Evolutionary conservation across 805 yeast genomes (phyloP).

Genomic region (Monosporozyma yasuniensis): DNA sequence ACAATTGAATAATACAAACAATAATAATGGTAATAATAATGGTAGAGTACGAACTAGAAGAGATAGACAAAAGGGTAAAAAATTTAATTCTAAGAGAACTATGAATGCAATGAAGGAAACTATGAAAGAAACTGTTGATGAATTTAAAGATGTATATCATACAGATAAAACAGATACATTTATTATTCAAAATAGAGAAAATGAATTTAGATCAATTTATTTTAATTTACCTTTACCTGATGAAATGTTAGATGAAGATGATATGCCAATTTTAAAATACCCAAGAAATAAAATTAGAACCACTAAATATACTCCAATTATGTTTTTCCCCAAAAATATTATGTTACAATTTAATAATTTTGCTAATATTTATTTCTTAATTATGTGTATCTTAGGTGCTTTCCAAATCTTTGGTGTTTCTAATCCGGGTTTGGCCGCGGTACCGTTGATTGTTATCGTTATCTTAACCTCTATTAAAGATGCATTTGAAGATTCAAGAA

Average conservation of each 20-base stretch:
- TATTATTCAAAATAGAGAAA: conserved; percentile 31
- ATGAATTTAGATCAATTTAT: conserved; percentile 42
- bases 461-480: conserved; percentile 67
- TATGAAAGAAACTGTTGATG: conserved; percentile 27
- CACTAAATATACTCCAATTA: conserved; percentile 86
- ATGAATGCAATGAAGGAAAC: conserved; percentile 38
- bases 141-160: conserved; percentile 6
- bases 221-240: conserved; percentile 56
- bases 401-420: conserved; percentile 76
- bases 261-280: conserved; percentile 48
- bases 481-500: conserved; percentile 72
- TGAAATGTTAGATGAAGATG: conserved; percentile 48
- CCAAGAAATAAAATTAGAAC: conserved; percentile 90
- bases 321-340: conserved; percentile 81
- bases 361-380: conserved; percentile 82
- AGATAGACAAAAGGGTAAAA: conserved; percentile 60
- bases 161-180: conserved; percentile 19
- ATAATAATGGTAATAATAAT: too few relatives aligned
- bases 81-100: conserved; percentile 43
- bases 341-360: conserved; percentile 73
- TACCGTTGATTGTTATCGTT: conserved; percentile 73
- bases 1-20: not conserved
- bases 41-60: conserved; percentile 67
- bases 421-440: conserved; percentile 63
- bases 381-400: conserved; percentile 68